Evolutionary conservation across 2,329 filamentous ascomycete genomes (phyloP).

Genomic region (Emericellopsis cladophorae): DNA sequence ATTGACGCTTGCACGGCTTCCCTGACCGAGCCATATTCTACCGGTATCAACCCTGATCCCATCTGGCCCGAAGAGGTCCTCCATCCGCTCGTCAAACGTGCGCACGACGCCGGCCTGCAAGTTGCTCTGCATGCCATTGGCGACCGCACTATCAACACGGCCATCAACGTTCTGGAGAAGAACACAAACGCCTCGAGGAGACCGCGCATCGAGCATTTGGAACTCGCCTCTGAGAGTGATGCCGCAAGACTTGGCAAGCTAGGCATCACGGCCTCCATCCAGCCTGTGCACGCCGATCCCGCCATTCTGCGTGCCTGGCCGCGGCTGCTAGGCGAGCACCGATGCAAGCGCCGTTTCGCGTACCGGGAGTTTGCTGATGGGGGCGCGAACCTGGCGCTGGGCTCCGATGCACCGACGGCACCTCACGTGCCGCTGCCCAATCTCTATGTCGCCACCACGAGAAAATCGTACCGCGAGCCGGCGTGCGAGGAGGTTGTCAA

Average conservation of each 20-base stretch:
- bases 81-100: conserved; percentile 37
- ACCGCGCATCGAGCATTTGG: conserved; percentile 53
- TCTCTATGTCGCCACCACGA: conserved; percentile 45
- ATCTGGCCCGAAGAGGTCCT: conserved; percentile 43
- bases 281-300: conserved; percentile 47
- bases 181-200: conserved; percentile 30
- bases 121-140: conserved; percentile 55
- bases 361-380: conserved; percentile 47
- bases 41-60: conserved; percentile 30
- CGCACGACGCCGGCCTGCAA: conserved; percentile 41
- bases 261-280: conserved; percentile 47
- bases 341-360: conserved; percentile 47
- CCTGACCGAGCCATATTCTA: conserved; percentile 44
- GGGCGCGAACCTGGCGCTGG: conserved; percentile 42
- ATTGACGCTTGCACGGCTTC: conserved; percentile 54
- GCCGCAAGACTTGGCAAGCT: conserved; percentile 41
- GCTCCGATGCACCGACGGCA: conserved; percentile 47
- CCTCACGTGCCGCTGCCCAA: conserved; percentile 41
- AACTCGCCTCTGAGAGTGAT: conserved; percentile 42
- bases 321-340: conserved; percentile 35
- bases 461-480: conserved; percentile 38
- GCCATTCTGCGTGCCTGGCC: conserved; percentile 51
- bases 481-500: conserved; percentile 30
- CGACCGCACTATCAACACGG: conserved; percentile 43
- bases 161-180: conserved; percentile 39